A percentile compares a stretch with the other conserved stretches of the same genome.
phyloP scores from a whole-genome alignment of 1,284 basidiomycete genomes.

The Tilletia caries region DNA sequence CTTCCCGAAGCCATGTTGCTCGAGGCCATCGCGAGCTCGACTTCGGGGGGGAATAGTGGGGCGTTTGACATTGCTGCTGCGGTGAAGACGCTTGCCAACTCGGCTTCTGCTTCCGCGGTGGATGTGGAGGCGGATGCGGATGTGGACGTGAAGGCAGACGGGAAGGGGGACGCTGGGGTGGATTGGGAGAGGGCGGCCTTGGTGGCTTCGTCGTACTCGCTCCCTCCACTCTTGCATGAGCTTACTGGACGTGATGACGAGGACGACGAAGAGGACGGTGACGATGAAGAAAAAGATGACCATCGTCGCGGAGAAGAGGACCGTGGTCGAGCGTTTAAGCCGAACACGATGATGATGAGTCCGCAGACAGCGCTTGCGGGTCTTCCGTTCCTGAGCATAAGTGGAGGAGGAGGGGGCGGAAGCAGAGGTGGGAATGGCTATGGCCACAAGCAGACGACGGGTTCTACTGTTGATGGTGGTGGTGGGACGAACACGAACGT shows the following conservation, averaged over 20 bases:
- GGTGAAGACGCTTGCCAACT: constrained; percentile 23
- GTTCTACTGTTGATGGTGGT: too few relatives aligned
- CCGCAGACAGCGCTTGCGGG: constrained; percentile 4
- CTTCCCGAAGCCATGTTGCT: constrained; percentile 66
- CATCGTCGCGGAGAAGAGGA: background rate
- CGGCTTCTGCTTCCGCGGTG: background rate
- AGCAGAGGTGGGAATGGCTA: background rate
- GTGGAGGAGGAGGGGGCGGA: background rate
- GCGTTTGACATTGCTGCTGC: constrained; percentile 34
- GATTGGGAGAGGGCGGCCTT: background rate
- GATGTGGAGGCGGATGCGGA: background rate
- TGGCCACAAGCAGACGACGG: background rate
- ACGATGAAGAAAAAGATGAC: background rate
- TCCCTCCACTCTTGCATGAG: background rate
- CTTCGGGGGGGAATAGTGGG: constrained; percentile 40
- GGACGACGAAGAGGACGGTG: background rate
- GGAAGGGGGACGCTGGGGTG: background rate
- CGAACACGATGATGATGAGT: constrained; percentile 12
- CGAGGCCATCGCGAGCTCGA: constrained; percentile 44
- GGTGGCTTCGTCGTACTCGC: background rate
- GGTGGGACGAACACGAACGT: background rate
- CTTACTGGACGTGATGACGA: background rate
- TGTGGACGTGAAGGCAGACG: background rate
- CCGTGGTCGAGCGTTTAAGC: too few relatives aligned
- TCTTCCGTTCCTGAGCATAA: background rate